Evolutionary conservation across 805 yeast genomes (phyloP), one percentile per base, ranked within the genome.

Genomic region (Candida chauliodis): DNA sequence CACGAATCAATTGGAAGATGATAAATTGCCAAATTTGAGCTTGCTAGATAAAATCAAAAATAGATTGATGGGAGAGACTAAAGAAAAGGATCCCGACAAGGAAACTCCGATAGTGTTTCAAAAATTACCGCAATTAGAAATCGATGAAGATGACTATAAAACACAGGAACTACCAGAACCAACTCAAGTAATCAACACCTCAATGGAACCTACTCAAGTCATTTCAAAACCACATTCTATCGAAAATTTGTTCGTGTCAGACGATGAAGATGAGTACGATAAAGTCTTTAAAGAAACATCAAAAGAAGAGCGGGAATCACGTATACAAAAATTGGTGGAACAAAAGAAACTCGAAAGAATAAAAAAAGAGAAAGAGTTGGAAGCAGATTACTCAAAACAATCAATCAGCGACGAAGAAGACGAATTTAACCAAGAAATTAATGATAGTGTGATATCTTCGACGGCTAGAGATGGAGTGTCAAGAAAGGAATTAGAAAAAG

Each of bases 321-420:
- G n/a, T n/a, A 23, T 33, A 21, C 30, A 23, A 24, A 40, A 42
- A 8, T 43, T 58, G 14, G 52, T 52, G 1, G 52, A 51, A 31
- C 37, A 39, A 22, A 52, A 53, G 29, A 46, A 52, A 19, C 39
- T 44, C 20, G 44, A 48, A 40, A 37, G 57, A 22, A 16, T 47
- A 19, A 34, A 37, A 16, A 49, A 46, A 23, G 55, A 47, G 34
- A 37, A 42, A 25, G 36, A 48, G 45, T 37, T 64, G 18, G 59
- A 59, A 34, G 58, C 57, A 2, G 71, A 68, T 27, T 50, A 67
- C 17, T 42, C 63, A 0, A 55, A 48, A 26, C 48, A 52, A 2
- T 47, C 71, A 1, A 48, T 66, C 18, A 61, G 70, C 2, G 72
- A 66, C 36, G 73, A 66, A 41, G 73, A 68, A 38, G 47, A 60